A percentile compares a stretch with the other conserved stretches of the same genome.
Conservation (phyloP, 2,329 filamentous ascomycete genomes). For the Boeremia exigua region DNA sequence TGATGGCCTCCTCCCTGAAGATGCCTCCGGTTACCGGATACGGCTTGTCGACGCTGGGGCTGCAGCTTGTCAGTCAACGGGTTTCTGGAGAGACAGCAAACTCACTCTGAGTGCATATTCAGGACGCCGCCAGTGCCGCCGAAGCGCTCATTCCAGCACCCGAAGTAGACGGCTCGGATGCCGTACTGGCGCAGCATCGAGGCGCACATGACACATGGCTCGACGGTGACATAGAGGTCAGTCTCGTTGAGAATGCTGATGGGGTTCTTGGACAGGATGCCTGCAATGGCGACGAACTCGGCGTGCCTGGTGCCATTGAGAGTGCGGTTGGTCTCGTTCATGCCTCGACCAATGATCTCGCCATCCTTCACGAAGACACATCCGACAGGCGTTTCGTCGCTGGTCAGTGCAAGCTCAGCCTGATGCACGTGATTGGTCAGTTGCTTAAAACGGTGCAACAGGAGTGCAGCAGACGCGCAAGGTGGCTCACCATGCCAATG, state of each 20-base stretch:
- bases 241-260: conserved; percentile 73
- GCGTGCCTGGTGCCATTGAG: conserved; percentile 82
- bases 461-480: conserved; percentile 6
- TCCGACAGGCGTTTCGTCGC: conserved; percentile 93
- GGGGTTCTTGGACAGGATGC: conserved; percentile 69
- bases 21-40: conserved; percentile 87
- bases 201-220: conserved; percentile 99
- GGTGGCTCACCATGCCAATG: conserved; percentile 73
- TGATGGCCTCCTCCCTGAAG: conserved; percentile 90
- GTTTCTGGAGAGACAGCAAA: not conserved
- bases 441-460: conserved; percentile 7
- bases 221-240: conserved; percentile 93
- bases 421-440: conserved; percentile 49
- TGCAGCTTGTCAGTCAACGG: conserved; percentile 38
- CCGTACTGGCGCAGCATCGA: conserved; percentile 87
- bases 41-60: conserved; percentile 73
- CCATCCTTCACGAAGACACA: conserved; percentile 88
- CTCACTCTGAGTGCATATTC: conserved; percentile 75
- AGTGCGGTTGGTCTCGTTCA: conserved; percentile 83
- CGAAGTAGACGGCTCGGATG: conserved; percentile 91
- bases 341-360: conserved; percentile 82
- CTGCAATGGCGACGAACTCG: conserved; percentile 85
- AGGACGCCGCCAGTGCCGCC: conserved; percentile 95
- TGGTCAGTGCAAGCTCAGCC: conserved; percentile 80
- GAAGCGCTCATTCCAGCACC: conserved; percentile 95